Percentiles rank a stretch among this genome's conserved stretches.
phyloP scores from a whole-genome alignment of 2,329 filamentous ascomycete species.

The Colletotrichum higginsianum region DNA sequence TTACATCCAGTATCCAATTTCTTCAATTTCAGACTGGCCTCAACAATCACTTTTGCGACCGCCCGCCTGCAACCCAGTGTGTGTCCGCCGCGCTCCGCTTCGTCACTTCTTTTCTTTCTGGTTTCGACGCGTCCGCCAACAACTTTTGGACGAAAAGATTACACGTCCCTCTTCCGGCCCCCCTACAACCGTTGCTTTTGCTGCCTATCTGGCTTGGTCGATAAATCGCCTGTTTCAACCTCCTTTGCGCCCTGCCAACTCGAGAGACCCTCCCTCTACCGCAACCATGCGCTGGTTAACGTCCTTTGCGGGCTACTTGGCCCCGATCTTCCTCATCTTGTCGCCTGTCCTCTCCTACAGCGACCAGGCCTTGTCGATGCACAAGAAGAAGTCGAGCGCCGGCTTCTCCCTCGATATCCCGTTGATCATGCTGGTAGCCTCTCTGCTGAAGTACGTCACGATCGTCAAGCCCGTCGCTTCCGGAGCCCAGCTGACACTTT shows the following conservation, averaged over 20 bases:
- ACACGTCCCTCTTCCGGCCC: not conserved
- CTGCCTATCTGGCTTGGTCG: not conserved
- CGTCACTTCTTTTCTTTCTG: slow-evolving; percentile 30
- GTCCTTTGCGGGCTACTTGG: slow-evolving; percentile 67
- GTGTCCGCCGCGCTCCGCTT: slow-evolving; percentile 31
- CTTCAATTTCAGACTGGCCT: slow-evolving; percentile 30
- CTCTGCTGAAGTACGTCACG: slow-evolving; percentile 70
- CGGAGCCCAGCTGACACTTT: slow-evolving; percentile 31
- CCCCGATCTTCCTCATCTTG: slow-evolving; percentile 74
- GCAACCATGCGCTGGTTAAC: slow-evolving; percentile 37
- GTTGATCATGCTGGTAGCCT: slow-evolving; percentile 80
- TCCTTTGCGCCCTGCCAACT: slow-evolving; percentile 5
- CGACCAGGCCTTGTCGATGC: slow-evolving; percentile 77
- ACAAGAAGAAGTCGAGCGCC: slow-evolving; percentile 73
- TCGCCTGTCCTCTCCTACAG: slow-evolving; percentile 77
- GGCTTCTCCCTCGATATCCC: slow-evolving; percentile 81
- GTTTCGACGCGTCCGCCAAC: slow-evolving; percentile 33
- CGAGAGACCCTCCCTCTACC: not conserved
- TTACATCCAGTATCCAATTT: slow-evolving; percentile 3
- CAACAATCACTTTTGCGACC: slow-evolving; percentile 31
- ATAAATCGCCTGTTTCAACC: not conserved
- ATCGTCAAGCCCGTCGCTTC: not conserved
- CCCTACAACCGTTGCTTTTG: not conserved
- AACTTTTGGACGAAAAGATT: not conserved
- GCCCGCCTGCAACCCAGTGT: slow-evolving; percentile 17